Evolutionary conservation across 345 rosid genomes (phyloP), one percentile per base, ranked within the genome.

Genomic region (Tarenaya hassleriana): DNA sequence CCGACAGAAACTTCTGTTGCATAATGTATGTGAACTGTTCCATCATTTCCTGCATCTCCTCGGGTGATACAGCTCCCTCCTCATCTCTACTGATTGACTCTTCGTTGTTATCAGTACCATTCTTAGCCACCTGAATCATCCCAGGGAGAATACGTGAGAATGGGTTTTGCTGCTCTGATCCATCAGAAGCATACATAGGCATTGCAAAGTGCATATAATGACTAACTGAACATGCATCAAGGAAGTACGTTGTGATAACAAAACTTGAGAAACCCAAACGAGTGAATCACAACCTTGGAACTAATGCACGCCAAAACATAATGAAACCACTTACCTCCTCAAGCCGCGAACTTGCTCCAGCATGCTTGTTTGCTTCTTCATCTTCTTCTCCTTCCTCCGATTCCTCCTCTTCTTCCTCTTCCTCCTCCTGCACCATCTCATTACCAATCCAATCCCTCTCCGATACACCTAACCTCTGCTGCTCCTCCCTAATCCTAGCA

Each of bases 1-100:
- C 96, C 0, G 84, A 65, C 11, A 92, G 78, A 64, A 92, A 87
- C 74, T 87, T 91, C 60, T 82, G 98, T 45, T 91, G 90, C 96
- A 84, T 88, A 21, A 84, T 61, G 59, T 69, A 64, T 15, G 82
- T 83, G 63, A 87, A 84, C 19, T 82, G 95, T 53, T 85, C 89
- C 88, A 92, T 76, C 86, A 76, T 64, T 18, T 92, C 95, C 71
- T 72, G 79, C 80, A 75, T 76, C 35, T 88, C 96, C 56, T 72
- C 91, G 1, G 57, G 52, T 1, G 96, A 74, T 31, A 74, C 73
- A 41, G 59, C 67, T 10, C 17, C 39, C 1, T 43, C 58, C 42
- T 52, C 58, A 16, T 21, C 41, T 54, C 44, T 20, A 50, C 31
- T 41, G 13, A 45, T 11, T n/a, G 20, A 46, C 46, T 41, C 15